phyloP scores from a whole-genome alignment of 495 filamentous ascomycete species.

The Coniosporium apollinis region DNA sequence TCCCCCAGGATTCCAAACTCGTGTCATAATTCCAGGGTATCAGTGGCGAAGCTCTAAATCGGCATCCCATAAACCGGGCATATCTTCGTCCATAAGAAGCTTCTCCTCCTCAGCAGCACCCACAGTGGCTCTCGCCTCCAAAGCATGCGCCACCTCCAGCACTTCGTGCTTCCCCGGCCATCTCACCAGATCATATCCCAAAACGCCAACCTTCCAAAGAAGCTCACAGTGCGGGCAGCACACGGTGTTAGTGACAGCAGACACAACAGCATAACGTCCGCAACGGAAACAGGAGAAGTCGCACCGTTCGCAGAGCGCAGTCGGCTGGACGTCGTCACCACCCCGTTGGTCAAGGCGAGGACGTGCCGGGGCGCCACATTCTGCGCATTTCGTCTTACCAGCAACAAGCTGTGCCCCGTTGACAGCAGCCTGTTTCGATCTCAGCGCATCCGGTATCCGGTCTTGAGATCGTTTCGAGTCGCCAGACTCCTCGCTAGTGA shows the following conservation, averaged over 20 bases:
- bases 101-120: too few species aligned
- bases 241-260: background rate
- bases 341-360: background rate
- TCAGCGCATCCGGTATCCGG: constrained; percentile 19
- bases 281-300: constrained; percentile 13
- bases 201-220: constrained; percentile 7
- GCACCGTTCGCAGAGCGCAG: constrained; percentile 9
- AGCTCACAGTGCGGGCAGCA: constrained; percentile 4
- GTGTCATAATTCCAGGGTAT: too few species aligned
- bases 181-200: constrained; percentile 11
- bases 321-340: background rate
- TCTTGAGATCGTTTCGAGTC: constrained; percentile 18
- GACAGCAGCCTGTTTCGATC: background rate
- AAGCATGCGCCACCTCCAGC: too few species aligned
- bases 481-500: constrained; percentile 13
- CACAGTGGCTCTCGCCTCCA: too few species aligned
- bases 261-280: background rate
- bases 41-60: too few species aligned
- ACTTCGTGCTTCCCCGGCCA: too few species aligned
- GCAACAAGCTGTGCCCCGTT: too few species aligned
- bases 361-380: constrained; percentile 3
- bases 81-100: too few species aligned
- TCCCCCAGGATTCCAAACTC: too few species aligned
- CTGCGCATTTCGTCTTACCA: constrained; percentile 4
- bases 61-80: too few species aligned